Percentiles rank a stretch among this genome's conserved stretches.
Conservation (phyloP, 352 stramenopile species). For the Pythium biforme region DNA sequence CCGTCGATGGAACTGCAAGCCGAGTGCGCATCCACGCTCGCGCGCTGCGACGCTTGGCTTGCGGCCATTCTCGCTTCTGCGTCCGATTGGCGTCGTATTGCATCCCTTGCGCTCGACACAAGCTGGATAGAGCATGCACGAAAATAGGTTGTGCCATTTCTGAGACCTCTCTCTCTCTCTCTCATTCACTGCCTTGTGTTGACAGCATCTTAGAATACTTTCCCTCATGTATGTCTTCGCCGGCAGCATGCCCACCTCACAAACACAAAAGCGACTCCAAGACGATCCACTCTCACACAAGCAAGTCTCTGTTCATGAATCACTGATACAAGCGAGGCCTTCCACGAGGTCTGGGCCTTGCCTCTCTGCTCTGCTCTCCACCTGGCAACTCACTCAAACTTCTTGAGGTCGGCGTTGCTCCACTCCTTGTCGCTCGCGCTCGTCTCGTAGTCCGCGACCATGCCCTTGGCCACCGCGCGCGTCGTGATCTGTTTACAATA, state of each 20-base stretch:
- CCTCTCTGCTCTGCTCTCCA: too few species aligned
- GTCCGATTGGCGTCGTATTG: not conserved
- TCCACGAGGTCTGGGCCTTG: too few species aligned
- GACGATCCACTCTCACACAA: too few species aligned
- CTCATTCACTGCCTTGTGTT: too few species aligned
- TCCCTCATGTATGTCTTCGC: too few species aligned
- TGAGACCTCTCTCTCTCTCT: too few species aligned
- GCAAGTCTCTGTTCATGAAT: too few species aligned
- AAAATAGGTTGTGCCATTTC: not conserved
- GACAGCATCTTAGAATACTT: too few species aligned
- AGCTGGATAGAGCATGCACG: not conserved
- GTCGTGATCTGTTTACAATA: constrained; percentile 40
- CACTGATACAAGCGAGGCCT: too few species aligned
- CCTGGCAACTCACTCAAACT: constrained; percentile 17
- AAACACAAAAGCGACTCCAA: too few species aligned
- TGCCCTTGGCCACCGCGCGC: constrained; percentile 54
- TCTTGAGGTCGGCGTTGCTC: constrained; percentile 54
- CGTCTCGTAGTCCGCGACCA: constrained; percentile 72
- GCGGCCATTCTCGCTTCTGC: not conserved
- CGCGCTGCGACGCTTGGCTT: not conserved
- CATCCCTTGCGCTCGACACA: not conserved
- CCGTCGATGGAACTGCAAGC: not conserved
- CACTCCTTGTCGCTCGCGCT: constrained; percentile 33
- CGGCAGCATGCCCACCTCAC: too few species aligned
- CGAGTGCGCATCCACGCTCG: not conserved